Base-by-base conservation (phyloP, 2,329 filamentous ascomycete species). In the Aspergillus sp. region DNA sequence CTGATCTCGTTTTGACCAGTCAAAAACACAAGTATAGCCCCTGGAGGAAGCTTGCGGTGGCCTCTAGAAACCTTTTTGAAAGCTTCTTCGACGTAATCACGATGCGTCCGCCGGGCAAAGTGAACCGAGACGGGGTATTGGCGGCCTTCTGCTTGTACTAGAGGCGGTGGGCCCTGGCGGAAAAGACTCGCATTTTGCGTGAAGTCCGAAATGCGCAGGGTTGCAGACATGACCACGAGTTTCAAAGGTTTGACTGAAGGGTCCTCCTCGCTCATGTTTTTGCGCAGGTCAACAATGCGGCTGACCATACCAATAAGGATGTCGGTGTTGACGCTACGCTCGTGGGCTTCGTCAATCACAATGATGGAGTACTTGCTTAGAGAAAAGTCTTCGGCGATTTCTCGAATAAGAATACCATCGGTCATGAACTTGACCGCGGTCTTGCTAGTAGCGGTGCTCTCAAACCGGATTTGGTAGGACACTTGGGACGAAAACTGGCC, bases 341-440 rank as follows among this genome's bases (percentile, higher is more conserved):
- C 95, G 78, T 99, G 95, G 1, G 95, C 95, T 76, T 99, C 95
- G 68, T 99, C 95, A 60, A 99, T 93, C 49, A 99, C 85, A 52
- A 99, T 90, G 14, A 90, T 90, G 0, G 93, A 97, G 74, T 99
- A 99, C 66, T 96, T 96, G 50, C 84, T 86, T 45, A 99, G 77
- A 0, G 91, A 83, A 68, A 98, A 91, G 70, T 99, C 95, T 63
- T 95, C 88, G 0, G 90, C 88, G 54, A 97, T 89, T 74, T 99
- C 95, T 56, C 95, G 88, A 9, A 99, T 83, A 59, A 99, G 80
- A 27, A 99, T 92, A 82, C 95, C 95, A 74, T 99, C 95, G 0
- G 95, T 99, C 93, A 99, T 97, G 77, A 98, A 99, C 73, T 99
- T 99, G 73, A 99, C 86, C 6, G 91, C 90, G 0, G 95, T 99